phyloP scores from a whole-genome alignment of 257 asterid species.

The Solanum tacnaense region DNA sequence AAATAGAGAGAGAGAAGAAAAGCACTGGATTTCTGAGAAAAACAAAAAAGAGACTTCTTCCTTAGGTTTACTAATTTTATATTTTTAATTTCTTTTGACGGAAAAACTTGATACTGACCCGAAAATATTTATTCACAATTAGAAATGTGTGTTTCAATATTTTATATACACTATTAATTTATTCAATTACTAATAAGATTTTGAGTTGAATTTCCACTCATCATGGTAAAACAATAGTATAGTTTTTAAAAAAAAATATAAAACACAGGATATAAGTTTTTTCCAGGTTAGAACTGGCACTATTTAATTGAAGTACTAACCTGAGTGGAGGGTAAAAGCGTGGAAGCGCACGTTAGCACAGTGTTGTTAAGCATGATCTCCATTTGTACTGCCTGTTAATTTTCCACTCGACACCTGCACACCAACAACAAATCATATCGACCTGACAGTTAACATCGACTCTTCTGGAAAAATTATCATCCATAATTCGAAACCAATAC shows the following conservation, averaged over 20 bases:
- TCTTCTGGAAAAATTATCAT: not conserved
- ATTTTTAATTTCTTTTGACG: not conserved
- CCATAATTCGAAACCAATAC: not conserved
- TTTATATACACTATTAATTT: not conserved
- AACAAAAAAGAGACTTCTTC: not conserved
- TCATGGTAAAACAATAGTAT: not conserved
- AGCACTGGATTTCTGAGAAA: not conserved
- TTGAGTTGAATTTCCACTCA: not conserved
- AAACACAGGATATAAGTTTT: not conserved
- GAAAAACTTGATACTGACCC: not conserved
- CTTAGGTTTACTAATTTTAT: not conserved
- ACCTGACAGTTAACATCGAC: slow-evolving; percentile 8
- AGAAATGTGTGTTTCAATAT: not conserved
- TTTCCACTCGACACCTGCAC: slow-evolving; percentile 12
- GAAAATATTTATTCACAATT: not conserved
- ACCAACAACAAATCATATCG: not conserved
- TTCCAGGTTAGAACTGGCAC: not conserved
- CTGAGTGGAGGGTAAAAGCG: not conserved
- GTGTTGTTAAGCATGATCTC: slow-evolving; percentile 30
- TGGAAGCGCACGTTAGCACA: slow-evolving; percentile 48
- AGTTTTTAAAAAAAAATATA: not conserved
- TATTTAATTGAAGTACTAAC: not conserved
- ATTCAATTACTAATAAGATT: not conserved
- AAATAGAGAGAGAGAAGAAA: not conserved
- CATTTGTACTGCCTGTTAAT: slow-evolving; percentile 24